A percentile compares a stretch with the other conserved stretches of the same genome.
Conservation (phyloP, 139 green algal species). For the Pycnococcus provasolii region DNA sequence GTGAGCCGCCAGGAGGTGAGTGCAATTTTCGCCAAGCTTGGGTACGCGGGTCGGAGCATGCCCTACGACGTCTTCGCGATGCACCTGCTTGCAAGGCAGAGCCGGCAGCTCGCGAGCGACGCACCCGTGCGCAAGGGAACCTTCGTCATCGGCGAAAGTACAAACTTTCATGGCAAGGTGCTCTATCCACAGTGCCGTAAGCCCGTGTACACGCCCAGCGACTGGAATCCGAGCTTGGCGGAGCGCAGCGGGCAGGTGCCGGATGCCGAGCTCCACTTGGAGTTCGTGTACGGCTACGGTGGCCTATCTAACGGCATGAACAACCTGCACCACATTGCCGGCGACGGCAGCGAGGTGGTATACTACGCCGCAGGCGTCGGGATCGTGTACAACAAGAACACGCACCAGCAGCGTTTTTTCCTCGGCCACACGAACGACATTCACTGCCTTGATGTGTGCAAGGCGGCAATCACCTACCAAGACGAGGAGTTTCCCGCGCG, state of each 20-base stretch:
- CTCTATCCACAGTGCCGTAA: slow-evolving; percentile 54
- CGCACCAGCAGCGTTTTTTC: slow-evolving; percentile 55
- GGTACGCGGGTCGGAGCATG: slow-evolving; percentile 7
- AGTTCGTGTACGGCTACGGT: slow-evolving; percentile 62
- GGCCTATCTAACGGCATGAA: slow-evolving; percentile 36
- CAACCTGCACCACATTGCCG: slow-evolving; percentile 50
- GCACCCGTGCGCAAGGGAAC: slow-evolving; percentile 37
- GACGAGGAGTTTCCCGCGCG: slow-evolving; percentile 36
- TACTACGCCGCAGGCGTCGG: slow-evolving; percentile 52
- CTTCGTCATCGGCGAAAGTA: slow-evolving; percentile 34
- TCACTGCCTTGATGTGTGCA: slow-evolving; percentile 42
- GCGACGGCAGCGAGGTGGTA: slow-evolving; percentile 22
- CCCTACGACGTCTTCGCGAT: slow-evolving; percentile 39
- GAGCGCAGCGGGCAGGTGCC: slow-evolving; percentile 53
- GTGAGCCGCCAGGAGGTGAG: too few relatives aligned
- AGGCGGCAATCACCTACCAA: slow-evolving; percentile 28
- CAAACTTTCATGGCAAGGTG: slow-evolving; percentile 57
- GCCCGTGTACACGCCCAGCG: slow-evolving; percentile 48
- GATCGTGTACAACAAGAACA: slow-evolving; percentile 46
- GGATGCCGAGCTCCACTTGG: slow-evolving; percentile 42
- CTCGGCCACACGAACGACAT: slow-evolving; percentile 63
- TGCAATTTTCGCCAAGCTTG: too few relatives aligned
- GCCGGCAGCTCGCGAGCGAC: slow-evolving; percentile 12
- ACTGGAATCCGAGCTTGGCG: slow-evolving; percentile 45
- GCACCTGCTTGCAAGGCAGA: slow-evolving; percentile 41